phyloP scores from a whole-genome alignment of 208 protist genomes.

The Acanthamoeba sp. region DNA sequence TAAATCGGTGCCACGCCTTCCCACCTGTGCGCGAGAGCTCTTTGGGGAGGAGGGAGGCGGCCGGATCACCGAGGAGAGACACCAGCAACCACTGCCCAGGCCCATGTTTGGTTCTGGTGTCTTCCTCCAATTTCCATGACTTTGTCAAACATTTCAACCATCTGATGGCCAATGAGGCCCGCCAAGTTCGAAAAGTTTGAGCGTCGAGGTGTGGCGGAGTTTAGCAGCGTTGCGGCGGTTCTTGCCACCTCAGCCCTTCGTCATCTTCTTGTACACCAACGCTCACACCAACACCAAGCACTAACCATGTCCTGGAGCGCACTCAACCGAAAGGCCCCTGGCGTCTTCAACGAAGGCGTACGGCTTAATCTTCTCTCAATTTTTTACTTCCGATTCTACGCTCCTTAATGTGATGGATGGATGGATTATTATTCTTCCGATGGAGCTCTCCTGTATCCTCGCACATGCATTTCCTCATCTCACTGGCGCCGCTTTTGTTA shows the following conservation, averaged over 20 bases:
- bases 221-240: no score
- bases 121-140: neutral
- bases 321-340: neutral
- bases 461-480: neutral
- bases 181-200: no score
- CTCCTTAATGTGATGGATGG: neutral
- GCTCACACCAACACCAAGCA: neutral
- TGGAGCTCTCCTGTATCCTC: neutral
- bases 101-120: no score
- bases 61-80: no score
- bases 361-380: neutral
- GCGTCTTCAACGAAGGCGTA: conserved; percentile 10
- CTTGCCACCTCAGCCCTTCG: no score
- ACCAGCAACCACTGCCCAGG: neutral
- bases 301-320: conserved; percentile 7
- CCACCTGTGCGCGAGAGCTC: no score
- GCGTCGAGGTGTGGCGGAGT: no score
- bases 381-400: neutral
- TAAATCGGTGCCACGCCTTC: no score
- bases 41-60: no score
- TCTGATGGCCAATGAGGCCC: accelerated
- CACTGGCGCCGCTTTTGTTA: neutral
- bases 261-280: no score
- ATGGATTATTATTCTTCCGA: no score
- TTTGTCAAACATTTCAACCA: no score